phyloP scores from a whole-genome alignment of 108 stramenopile genomes.

The Bacterosira constricta region DNA sequence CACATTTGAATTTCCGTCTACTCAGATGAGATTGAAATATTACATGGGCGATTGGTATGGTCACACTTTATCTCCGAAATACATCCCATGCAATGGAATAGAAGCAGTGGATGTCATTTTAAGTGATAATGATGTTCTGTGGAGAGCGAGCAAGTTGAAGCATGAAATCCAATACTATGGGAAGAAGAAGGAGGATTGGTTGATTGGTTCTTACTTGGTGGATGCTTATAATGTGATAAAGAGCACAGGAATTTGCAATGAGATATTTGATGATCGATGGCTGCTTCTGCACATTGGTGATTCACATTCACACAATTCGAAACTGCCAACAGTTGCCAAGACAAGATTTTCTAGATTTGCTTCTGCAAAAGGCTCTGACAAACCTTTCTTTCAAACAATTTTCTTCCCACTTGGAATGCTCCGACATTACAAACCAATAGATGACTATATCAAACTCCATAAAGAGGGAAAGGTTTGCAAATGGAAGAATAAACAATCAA shows the following conservation, averaged over 20 bases:
- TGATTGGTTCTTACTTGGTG: no score
- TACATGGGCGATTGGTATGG: constrained; percentile 25
- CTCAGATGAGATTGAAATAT: constrained; percentile 3
- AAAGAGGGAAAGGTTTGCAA: neutral
- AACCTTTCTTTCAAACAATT: neutral
- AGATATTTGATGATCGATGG: no score
- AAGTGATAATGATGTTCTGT: neutral
- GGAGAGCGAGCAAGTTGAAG: neutral
- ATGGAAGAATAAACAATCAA: constrained; percentile 3
- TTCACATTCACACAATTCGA: neutral
- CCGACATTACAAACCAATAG: neutral
- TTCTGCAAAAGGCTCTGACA: neutral
- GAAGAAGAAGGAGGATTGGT: neutral
- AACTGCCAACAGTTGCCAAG: neutral
- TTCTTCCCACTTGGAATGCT: constrained; percentile 3
- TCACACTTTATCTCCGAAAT: neutral
- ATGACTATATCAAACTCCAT: neutral
- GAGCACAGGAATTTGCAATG: no score
- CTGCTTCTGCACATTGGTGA: neutral
- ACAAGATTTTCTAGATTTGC: neutral
- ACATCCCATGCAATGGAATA: neutral
- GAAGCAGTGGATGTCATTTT: neutral
- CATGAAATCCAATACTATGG: neutral
- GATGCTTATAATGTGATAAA: no score
- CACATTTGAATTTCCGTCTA: constrained; percentile 12